A percentile compares a stretch with the other conserved stretches of the same genome.
Conservation (phyloP, 73 alveolate species). For the Paramecium sonneborni region DNA sequence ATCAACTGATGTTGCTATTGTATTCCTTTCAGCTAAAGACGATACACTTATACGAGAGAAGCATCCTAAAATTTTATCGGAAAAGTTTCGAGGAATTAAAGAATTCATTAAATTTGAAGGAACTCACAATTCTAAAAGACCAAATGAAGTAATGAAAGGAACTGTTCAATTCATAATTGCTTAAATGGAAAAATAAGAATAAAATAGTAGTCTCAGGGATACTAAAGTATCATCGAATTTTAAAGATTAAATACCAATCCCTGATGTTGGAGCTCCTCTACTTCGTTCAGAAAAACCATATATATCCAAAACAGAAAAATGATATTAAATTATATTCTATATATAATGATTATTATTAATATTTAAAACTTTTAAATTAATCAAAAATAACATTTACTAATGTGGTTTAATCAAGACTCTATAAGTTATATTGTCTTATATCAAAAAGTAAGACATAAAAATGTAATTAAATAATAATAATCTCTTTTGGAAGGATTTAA, state of each 20-base stretch:
- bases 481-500: too few species aligned
- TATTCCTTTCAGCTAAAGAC: neutral
- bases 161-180: neutral
- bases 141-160: slow-evolving; percentile 41
- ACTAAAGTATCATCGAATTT: neutral
- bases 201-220: neutral
- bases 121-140: slow-evolving; percentile 48
- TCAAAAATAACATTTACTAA: too few species aligned
- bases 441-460: too few species aligned
- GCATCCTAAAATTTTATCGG: neutral
- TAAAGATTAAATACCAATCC: neutral
- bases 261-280: neutral
- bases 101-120: slow-evolving; percentile 5
- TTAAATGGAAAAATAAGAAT: neutral
- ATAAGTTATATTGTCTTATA: too few species aligned
- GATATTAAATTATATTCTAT: neutral
- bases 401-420: too few species aligned
- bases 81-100: slow-evolving; percentile 16
- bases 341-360: neutral
- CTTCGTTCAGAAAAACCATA: neutral
- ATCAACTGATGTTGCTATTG: neutral
- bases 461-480: too few species aligned
- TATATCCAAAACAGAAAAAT: neutral
- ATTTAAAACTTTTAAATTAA: neutral
- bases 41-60: neutral